Evolutionary conservation across 192 early-diverging fungal species (phyloP).

Genomic region (Coemansia sp.): DNA sequence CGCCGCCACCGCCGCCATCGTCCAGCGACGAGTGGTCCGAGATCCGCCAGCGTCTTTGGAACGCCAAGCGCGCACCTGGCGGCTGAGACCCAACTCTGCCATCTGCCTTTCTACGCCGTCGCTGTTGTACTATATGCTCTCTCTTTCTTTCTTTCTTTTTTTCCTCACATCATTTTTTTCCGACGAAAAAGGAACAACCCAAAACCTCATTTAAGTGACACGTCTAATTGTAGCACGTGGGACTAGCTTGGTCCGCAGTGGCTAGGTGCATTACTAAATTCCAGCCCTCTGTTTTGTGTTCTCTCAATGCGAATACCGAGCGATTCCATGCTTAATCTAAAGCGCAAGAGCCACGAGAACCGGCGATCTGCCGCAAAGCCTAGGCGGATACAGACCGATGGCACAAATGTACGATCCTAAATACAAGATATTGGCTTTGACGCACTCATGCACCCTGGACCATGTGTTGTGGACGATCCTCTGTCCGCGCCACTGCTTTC

Average conservation of each 20-base stretch:
- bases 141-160: not conserved
- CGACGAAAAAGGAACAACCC: too few relatives aligned
- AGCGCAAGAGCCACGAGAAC: not conserved
- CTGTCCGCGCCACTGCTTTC: not conserved
- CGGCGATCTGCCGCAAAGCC: not conserved
- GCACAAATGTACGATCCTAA: not conserved
- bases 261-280: not conserved
- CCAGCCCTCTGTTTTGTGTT: not conserved
- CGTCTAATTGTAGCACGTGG: too few relatives aligned
- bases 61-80: conserved; percentile 25
- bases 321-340: not conserved
- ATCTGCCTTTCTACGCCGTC: too few relatives aligned
- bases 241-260: too few relatives aligned
- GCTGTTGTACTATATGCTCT: conserved; percentile 10
- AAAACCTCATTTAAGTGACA: not conserved
- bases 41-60: conserved; percentile 51
- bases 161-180: too few relatives aligned
- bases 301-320: not conserved
- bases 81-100: too few relatives aligned
- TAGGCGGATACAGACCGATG: not conserved
- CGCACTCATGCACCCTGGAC: not conserved
- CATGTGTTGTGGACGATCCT: not conserved
- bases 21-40: conserved; percentile 42
- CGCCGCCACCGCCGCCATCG: not conserved
- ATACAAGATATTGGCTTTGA: too few relatives aligned